Conservation (phyloP, 352 stramenopile species). For the Phytophthora citricola region DNA sequence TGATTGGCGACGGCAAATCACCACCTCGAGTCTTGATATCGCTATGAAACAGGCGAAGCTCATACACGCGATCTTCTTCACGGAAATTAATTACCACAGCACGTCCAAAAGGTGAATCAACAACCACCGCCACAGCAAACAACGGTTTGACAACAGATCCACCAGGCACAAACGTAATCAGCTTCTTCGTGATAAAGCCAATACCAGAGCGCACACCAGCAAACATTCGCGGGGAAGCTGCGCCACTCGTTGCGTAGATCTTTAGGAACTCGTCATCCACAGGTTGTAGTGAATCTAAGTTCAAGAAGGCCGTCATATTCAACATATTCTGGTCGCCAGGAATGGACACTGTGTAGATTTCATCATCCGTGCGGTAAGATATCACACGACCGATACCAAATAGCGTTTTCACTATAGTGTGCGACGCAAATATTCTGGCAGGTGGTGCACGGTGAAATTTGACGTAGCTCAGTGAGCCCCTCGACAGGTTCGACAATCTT, state of each 20-base stretch:
- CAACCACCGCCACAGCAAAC: slow-evolving; percentile 57
- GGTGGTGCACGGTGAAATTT: slow-evolving; percentile 56
- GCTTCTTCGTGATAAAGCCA: slow-evolving; percentile 83
- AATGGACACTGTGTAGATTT: slow-evolving; percentile 75
- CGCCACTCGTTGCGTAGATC: slow-evolving; percentile 30
- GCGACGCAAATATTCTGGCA: slow-evolving; percentile 47
- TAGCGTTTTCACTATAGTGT: slow-evolving; percentile 75
- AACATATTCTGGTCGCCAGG: slow-evolving; percentile 47
- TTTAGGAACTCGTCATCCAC: slow-evolving; percentile 45
- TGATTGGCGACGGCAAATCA: slow-evolving; percentile 16
- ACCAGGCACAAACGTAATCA: slow-evolving; percentile 76
- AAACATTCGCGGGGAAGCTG: slow-evolving; percentile 73
- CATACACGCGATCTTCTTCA: slow-evolving; percentile 66
- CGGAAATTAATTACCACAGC: slow-evolving; percentile 76
- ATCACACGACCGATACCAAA: slow-evolving; percentile 79
- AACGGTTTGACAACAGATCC: slow-evolving; percentile 51
- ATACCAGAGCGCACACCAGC: slow-evolving; percentile 72
- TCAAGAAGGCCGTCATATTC: slow-evolving; percentile 53
- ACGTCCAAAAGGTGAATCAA: slow-evolving; percentile 82
- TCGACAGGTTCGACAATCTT: slow-evolving; percentile 44
- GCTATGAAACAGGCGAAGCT: slow-evolving; percentile 63
- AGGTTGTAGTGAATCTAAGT: slow-evolving; percentile 52
- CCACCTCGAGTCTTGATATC: slow-evolving; percentile 42
- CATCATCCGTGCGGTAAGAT: slow-evolving; percentile 68
- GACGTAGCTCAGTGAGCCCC: slow-evolving; percentile 64